Evolutionary conservation across 2,329 filamentous ascomycete genomes (phyloP), one percentile per base, ranked within the genome.

Genomic region (Pseudogymnoascus sp.): DNA sequence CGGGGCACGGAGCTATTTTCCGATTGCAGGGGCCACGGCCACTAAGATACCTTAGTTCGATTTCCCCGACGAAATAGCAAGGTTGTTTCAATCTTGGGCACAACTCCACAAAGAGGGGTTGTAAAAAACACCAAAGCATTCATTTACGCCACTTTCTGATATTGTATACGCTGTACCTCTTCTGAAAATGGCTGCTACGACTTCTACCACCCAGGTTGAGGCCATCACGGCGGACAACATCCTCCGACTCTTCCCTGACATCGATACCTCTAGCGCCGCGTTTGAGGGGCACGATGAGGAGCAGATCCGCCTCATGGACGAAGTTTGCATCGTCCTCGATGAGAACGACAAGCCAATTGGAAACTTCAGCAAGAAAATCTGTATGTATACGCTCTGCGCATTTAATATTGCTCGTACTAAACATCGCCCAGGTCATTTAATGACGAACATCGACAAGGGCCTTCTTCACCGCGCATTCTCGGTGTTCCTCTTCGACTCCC

Each of bases 261-360:
- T 87, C 76, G 82, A 89, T 77, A 86, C 86, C 65, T 87, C 88
- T 70, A 78, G 79, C 67, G 82, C 85, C 61, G 91, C 91, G 64
- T 83, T 98, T 50, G 89, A 89, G 63, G 95, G 93, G 61, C 96
- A 98, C 79, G 93, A 98, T 80, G 93, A 90, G 75, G 93, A 98
- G 81, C 95, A 99, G 80, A 96, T 97, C 72, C 88, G 93, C 60
- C 79, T 99, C 72, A 99, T 99, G 95, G 93, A 99, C 72, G 95
- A 98, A 80, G 89, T 97, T 60, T 99, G 95, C 83, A 98, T 99
- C 75, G 95, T 99, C 16, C 81, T 96, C 56, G 93, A 98, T 76
- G 87, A 96, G 71, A 85, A 98, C 72, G 95, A 98, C 76, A 81
- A 86, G 71, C 93, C 93, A 31, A 96, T 99, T 75, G 95, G 95